phyloP scores from a whole-genome alignment of 192 early-diverging fungal genomes.

The Jimgerdemannia flammicorona region DNA sequence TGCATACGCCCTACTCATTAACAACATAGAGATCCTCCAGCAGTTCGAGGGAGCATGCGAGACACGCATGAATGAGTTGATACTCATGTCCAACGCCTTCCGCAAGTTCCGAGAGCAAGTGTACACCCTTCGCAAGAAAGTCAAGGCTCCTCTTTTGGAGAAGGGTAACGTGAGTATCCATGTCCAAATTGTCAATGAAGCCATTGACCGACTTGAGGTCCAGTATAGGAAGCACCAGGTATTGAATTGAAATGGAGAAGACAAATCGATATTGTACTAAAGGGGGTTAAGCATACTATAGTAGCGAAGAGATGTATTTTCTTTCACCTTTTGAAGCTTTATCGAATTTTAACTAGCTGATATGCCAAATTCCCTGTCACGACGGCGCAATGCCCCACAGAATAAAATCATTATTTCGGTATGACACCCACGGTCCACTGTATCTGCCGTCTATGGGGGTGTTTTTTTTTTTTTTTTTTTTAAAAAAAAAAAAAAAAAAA shows the following conservation, averaged over 20 bases:
- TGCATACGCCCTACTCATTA: neutral
- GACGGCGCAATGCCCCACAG: too few relatives aligned
- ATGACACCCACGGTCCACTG: too few relatives aligned
- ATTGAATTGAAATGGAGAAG: neutral
- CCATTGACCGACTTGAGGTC: neutral
- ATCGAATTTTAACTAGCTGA: too few relatives aligned
- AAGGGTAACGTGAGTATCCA: neutral
- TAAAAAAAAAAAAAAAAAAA: too few relatives aligned
- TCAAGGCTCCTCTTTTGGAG: neutral
- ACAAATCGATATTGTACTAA: too few relatives aligned
- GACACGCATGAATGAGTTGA: neutral
- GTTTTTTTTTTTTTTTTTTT: too few relatives aligned
- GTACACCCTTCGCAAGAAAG: neutral
- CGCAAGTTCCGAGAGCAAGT: neutral
- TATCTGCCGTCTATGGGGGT: too few relatives aligned
- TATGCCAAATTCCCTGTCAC: too few relatives aligned
- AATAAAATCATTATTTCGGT: too few relatives aligned
- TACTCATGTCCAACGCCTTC: neutral
- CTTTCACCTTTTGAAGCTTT: too few relatives aligned
- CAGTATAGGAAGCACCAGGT: neutral
- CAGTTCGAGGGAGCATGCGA: neutral
- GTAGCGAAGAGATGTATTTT: too few relatives aligned
- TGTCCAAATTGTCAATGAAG: neutral
- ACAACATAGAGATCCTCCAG: neutral
- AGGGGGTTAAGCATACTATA: too few relatives aligned